Conservation (phyloP, 768 basidiomycete genomes). For the Termitomyces sp. region DNA sequence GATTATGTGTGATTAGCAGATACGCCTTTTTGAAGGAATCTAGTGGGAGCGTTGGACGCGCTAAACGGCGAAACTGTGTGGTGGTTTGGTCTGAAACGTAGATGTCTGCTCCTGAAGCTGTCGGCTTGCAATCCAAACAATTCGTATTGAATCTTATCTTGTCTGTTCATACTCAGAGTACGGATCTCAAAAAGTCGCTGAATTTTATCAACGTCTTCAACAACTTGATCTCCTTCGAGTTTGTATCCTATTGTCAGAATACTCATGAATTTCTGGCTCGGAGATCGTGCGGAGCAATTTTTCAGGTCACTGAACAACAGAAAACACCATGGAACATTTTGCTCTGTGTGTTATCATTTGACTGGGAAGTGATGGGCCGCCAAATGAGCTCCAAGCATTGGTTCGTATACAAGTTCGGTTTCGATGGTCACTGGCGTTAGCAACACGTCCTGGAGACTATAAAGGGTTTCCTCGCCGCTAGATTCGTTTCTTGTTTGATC, state of each 20-base stretch:
- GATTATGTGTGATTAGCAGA: constrained; percentile 1
- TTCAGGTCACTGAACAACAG: too few species aligned
- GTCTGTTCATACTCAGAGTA: neutral
- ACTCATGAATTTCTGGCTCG: neutral
- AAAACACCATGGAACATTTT: neutral
- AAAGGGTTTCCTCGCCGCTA: too few species aligned
- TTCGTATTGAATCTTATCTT: neutral
- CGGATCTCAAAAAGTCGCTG: too few species aligned
- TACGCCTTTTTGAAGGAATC: neutral
- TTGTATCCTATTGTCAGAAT: neutral
- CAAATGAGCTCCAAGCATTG: neutral
- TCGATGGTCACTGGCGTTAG: neutral
- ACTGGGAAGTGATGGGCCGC: too few species aligned
- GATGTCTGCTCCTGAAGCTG: constrained; percentile 4
- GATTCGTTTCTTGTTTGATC: neutral
- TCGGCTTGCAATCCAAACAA: constrained; percentile 7
- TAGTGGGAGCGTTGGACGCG: neutral
- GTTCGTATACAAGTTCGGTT: neutral
- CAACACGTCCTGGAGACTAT: neutral
- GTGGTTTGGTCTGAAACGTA: constrained; percentile 11
- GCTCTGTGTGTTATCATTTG: neutral
- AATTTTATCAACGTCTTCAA: too few species aligned
- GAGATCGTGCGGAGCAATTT: neutral
- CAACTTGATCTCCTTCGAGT: too few species aligned
- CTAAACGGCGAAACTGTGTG: neutral